Evolutionary conservation across 441 rosid genomes (phyloP).

Genomic region (Eutrema salsugineum): DNA sequence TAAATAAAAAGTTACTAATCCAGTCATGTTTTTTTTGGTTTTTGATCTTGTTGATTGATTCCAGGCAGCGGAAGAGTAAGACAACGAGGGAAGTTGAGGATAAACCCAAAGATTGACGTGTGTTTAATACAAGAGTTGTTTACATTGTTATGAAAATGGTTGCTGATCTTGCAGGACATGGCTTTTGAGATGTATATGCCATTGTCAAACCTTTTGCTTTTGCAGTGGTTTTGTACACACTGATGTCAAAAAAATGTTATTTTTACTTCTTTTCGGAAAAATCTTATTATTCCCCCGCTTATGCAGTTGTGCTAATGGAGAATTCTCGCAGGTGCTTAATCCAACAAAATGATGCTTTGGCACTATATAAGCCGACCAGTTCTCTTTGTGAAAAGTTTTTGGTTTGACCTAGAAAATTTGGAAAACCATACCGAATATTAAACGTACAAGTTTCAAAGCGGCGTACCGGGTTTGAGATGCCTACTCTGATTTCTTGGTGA

Average conservation of each 20-base stretch:
- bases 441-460: no score
- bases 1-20: neutral
- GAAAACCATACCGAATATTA: no score
- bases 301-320: no score
- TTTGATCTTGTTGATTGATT: neutral
- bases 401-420: no score
- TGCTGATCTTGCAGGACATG: conserved; percentile 12
- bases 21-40: no score
- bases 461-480: no score
- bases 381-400: no score
- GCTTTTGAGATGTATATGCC: conserved; percentile 2
- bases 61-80: conserved; percentile 20
- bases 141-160: neutral
- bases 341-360: no score
- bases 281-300: no score
- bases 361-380: no score
- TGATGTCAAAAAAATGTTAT: conserved; percentile 16
- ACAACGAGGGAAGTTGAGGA: neutral
- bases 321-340: no score
- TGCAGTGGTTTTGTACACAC: conserved; percentile 23
- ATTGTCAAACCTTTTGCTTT: conserved; percentile 2
- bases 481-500: no score
- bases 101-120: conserved; percentile 16
- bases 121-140: conserved; percentile 12
- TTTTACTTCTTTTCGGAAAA: neutral